phyloP scores from a whole-genome alignment of 495 filamentous ascomycete genomes.

The Talaromyces ruber region DNA sequence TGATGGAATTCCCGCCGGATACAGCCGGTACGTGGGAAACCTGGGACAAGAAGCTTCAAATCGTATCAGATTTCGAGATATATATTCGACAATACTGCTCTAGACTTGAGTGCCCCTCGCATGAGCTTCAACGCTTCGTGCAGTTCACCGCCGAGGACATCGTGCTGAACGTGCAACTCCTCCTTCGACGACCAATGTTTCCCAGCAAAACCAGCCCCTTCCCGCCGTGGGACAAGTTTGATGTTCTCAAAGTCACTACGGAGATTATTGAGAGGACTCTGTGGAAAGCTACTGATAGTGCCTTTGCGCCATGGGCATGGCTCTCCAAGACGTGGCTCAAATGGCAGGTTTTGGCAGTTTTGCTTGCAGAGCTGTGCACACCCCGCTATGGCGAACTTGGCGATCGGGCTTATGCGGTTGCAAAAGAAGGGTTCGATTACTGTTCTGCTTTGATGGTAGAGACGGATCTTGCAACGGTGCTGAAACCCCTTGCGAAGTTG shows the following conservation, averaged over 20 bases:
- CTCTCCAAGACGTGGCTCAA: constrained; percentile 31
- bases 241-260: constrained; percentile 21
- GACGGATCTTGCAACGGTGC: constrained; percentile 51
- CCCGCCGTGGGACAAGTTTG: constrained; percentile 16
- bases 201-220: constrained; percentile 16
- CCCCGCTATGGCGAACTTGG: constrained; percentile 46
- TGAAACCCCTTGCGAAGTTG: constrained; percentile 62
- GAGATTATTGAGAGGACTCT: constrained; percentile 19
- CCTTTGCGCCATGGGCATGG: constrained; percentile 27
- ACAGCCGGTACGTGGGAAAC: background rate
- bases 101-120: background rate
- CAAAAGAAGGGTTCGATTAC: constrained; percentile 50
- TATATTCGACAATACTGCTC: background rate
- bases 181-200: constrained; percentile 22
- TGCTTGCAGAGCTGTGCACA: constrained; percentile 63
- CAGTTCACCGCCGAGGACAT: constrained; percentile 9
- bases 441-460: constrained; percentile 41
- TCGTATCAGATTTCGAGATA: constrained; percentile 12
- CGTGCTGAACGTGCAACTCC: constrained; percentile 21
- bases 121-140: background rate
- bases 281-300: constrained; percentile 15
- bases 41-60: background rate
- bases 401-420: constrained; percentile 63
- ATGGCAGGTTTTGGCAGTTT: constrained; percentile 39
- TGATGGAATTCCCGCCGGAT: constrained; percentile 15